Percentiles rank a stretch among this genome's conserved stretches.
phyloP scores from a whole-genome alignment of 2,329 filamentous ascomycete genomes.

The Fusarium incarnatum region DNA sequence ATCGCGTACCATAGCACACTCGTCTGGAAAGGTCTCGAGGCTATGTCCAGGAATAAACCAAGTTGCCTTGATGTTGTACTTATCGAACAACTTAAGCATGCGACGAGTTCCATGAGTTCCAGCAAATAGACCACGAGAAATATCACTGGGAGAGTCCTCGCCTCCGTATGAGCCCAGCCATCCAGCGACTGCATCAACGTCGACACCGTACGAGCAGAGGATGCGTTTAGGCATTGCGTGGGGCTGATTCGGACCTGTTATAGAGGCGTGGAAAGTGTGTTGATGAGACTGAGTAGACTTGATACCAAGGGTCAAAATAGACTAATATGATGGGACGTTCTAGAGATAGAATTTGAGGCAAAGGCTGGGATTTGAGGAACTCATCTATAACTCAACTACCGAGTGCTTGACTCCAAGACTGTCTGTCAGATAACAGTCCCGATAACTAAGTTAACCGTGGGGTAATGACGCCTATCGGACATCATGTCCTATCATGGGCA shows the following conservation, averaged over 20 bases:
- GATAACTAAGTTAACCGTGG: constrained; percentile 12
- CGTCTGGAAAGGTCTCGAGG: constrained; percentile 62
- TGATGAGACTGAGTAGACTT: no score
- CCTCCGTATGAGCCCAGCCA: constrained; percentile 84
- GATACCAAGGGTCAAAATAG: no score
- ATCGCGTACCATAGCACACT: constrained; percentile 58
- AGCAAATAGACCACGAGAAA: constrained; percentile 64
- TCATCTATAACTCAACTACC: background rate
- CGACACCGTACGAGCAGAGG: constrained; percentile 68
- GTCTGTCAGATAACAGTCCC: background rate
- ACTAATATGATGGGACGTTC: background rate
- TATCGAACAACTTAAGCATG: constrained; percentile 76
- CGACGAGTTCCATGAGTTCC: constrained; percentile 76
- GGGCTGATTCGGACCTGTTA: no score
- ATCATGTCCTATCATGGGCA: constrained; percentile 6
- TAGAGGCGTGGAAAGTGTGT: no score
- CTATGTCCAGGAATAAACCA: constrained; percentile 65
- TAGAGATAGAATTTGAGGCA: background rate
- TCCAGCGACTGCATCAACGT: constrained; percentile 79
- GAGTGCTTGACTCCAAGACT: background rate
- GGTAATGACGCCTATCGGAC: constrained; percentile 15
- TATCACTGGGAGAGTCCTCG: constrained; percentile 71
- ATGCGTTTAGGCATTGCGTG: constrained; percentile 16
- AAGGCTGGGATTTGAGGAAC: background rate
- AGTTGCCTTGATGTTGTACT: constrained; percentile 76